phyloP scores from a whole-genome alignment of 2,329 filamentous ascomycete species.

The Fusarium subtropicale region DNA sequence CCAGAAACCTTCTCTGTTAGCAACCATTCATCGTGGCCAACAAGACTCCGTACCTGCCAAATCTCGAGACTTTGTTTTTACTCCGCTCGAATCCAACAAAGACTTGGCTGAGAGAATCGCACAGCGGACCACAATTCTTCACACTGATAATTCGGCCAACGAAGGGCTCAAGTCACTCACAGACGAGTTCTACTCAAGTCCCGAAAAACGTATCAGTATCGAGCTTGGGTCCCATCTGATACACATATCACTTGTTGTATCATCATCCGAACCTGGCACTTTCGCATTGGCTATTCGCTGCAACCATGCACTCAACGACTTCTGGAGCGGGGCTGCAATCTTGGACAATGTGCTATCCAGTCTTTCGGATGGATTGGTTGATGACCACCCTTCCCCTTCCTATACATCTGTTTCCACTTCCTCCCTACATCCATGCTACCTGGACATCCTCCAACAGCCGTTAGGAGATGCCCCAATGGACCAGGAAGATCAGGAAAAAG shows the following conservation, averaged over 20 bases:
- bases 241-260: not conserved
- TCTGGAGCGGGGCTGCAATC: constrained; percentile 6
- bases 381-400: not conserved
- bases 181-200: constrained; percentile 2
- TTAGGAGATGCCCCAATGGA: not conserved
- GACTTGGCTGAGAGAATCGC: not conserved
- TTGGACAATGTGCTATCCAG: not conserved
- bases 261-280: not conserved
- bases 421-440: constrained; percentile 1
- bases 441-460: not conserved
- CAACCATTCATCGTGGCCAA: not conserved
- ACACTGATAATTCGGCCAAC: not conserved
- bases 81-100: not conserved
- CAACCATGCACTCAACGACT: constrained; percentile 16
- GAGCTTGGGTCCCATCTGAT: constrained; percentile 3
- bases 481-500: not conserved
- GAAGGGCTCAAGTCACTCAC: constrained; percentile 8
- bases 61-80: constrained; percentile 5
- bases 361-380: not conserved
- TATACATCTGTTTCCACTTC: not conserved
- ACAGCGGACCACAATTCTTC: not conserved
- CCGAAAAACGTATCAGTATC: constrained; percentile 4
- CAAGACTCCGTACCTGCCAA: not conserved
- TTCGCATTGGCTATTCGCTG: constrained; percentile 7
- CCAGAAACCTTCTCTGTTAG: not conserved